Percentiles rank a stretch among this genome's conserved stretches.
These are phyloP conservation scores for Porodaedalea pini DNA, from an alignment of 1,284 basidiomycete genomes.

Conservation along the genomic window DNA sequence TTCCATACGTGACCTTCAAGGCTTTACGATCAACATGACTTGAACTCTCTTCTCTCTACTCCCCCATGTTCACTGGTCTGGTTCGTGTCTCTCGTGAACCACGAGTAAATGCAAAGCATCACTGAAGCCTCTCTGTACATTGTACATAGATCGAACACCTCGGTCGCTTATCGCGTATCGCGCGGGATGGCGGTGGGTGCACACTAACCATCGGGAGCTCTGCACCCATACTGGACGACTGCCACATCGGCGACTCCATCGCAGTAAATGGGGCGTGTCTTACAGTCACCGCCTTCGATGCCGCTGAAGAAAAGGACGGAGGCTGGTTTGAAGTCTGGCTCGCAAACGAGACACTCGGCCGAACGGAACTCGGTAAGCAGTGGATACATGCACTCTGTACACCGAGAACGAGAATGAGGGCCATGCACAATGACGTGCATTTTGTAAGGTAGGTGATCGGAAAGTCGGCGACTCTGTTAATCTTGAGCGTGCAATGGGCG, in stretches of 20 bases:
- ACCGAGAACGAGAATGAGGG: background rate
- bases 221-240: slow-evolving; percentile 82
- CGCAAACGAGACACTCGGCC: slow-evolving; percentile 89
- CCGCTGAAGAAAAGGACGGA: slow-evolving; percentile 41
- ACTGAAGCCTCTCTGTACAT: background rate
- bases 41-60: too few relatives aligned
- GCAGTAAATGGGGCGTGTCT: slow-evolving; percentile 80
- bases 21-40: too few relatives aligned
- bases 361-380: slow-evolving; percentile 83
- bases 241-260: slow-evolving; percentile 93
- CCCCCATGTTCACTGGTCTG: slow-evolving; percentile 65
- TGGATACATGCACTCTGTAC: slow-evolving; percentile 6
- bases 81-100: slow-evolving; percentile 39
- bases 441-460: slow-evolving; percentile 58
- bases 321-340: slow-evolving; percentile 93
- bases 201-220: slow-evolving; percentile 78
- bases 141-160: slow-evolving; percentile 70
- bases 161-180: slow-evolving; percentile 65
- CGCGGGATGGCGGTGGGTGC: slow-evolving; percentile 70
- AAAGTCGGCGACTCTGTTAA: slow-evolving; percentile 83
- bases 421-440: background rate
- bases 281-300: slow-evolving; percentile 85
- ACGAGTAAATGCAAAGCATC: too few relatives aligned
- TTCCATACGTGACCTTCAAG: too few relatives aligned
- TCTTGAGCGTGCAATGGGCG: slow-evolving; percentile 92